Evolutionary conservation across 345 rosid species (phyloP), one percentile per base, ranked within the genome.

Genomic region (Acer saccharum): DNA sequence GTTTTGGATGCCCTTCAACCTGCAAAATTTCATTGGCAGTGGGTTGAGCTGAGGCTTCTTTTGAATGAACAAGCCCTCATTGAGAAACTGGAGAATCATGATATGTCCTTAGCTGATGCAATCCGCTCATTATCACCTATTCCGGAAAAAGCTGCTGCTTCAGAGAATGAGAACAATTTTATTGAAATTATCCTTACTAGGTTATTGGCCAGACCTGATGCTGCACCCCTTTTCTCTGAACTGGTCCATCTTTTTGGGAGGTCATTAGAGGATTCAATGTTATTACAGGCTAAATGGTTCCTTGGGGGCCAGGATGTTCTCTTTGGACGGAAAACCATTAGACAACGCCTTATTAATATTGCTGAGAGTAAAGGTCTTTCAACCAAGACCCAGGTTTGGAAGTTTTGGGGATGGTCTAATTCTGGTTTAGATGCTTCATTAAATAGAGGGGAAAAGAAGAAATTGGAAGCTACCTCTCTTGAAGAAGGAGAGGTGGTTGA

Each of bases 1-100:
- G 90, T 90, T 29, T 81, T 97, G 81, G 94, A 97, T 79, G 80
- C 90, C 61, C 84, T 97, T 76, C 99, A 94, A 78, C 98, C 99
- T 81, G 98, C 98, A 23, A 97, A 93, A 79, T 97, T 97, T 79
- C 98, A 90, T 83, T 97, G 99, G 99, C 99, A 97, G 83, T 97
- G 98, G 98, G 86, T 97, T 83, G 99, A 97, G 84, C 97, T 94
- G 70, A 88, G 99, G 87, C 87, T 97, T 76, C 99, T 97, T 79
- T 87, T 97, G 84, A 93, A 97, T 72, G 99, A 97, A 80, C 99
- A 97, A 84, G 90, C 96, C 25, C 89, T 94, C 13, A 76, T 92
- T 83, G 99, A 97, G 74, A 91, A 90, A 84, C 90, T 93, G 48
- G 98, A 94, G 69, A 85, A 77, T 74, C 91, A 84, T 69, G 98